phyloP scores from a whole-genome alignment of 2,329 filamentous ascomycete species.

The Xylaria sp. region DNA sequence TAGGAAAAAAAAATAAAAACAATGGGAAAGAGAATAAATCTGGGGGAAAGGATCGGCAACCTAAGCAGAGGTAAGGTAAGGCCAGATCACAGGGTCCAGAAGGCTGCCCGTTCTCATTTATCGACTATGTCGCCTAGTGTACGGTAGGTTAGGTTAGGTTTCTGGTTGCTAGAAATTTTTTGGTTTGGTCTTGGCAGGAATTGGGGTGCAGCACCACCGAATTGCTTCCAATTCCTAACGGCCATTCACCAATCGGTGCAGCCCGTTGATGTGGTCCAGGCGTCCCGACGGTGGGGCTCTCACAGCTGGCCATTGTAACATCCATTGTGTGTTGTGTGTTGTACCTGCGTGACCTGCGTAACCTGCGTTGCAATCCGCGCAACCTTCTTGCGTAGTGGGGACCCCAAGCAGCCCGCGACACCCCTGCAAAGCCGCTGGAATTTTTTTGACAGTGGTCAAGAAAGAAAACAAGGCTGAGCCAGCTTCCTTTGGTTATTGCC shows the following conservation, averaged over 20 bases:
- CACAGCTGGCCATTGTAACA: constrained; percentile 1
- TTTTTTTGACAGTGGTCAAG: constrained; percentile 41
- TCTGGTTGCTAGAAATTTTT: constrained; percentile 37
- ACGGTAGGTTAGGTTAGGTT: constrained; percentile 10
- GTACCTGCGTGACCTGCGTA: not conserved
- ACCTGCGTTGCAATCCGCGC: not conserved
- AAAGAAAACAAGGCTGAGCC: constrained; percentile 42
- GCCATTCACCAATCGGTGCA: constrained; percentile 28
- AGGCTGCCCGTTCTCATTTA: constrained; percentile 28
- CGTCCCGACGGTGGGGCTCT: not conserved
- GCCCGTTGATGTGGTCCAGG: constrained; percentile 15
- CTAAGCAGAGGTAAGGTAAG: constrained; percentile 23
- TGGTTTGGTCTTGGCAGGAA: constrained; percentile 32
- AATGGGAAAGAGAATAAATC: constrained; percentile 7
- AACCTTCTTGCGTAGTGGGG: constrained; percentile 7
- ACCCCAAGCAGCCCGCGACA: not conserved
- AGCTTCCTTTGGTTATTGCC: constrained; percentile 22
- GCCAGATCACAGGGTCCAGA: constrained; percentile 47
- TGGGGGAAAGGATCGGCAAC: constrained; percentile 25
- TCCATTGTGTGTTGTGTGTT: not conserved
- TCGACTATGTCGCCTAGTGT: not conserved
- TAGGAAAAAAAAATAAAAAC: not conserved
- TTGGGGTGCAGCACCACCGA: constrained; percentile 34
- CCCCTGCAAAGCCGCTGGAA: constrained; percentile 26
- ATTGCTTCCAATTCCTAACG: not conserved